These are phyloP conservation scores for Kwoniella pini DNA, from an alignment of 768 basidiomycete genomes.

Conservation along the genomic window DNA sequence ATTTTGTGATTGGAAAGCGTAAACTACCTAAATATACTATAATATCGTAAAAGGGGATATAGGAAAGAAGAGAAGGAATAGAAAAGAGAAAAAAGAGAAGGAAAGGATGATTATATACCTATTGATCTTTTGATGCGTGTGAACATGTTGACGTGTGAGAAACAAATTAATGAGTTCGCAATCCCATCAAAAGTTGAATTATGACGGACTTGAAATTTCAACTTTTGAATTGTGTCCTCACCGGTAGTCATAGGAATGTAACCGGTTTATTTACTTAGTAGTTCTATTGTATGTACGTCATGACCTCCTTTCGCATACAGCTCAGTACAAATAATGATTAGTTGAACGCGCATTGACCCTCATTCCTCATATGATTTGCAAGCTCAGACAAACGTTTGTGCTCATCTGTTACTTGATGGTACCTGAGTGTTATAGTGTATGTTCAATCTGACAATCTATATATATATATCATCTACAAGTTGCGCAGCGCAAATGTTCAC, in stretches of 20 bases:
- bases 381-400: too few relatives aligned
- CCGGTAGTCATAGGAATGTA: not conserved
- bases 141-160: not conserved
- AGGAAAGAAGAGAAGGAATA: conserved; percentile 4
- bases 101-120: not conserved
- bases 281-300: conserved; percentile 9
- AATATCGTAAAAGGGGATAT: not conserved
- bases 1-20: not conserved
- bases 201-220: too few relatives aligned
- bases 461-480: too few relatives aligned
- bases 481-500: too few relatives aligned
- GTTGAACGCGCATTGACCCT: conserved; percentile 2
- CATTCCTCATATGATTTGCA: not conserved
- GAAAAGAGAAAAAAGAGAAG: not conserved
- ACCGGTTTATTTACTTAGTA: conserved; percentile 7
- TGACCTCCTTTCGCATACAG: not conserved
- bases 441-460: too few relatives aligned
- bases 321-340: too few relatives aligned
- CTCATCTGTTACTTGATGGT: too few relatives aligned
- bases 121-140: not conserved
- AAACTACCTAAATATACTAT: not conserved
- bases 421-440: too few relatives aligned
- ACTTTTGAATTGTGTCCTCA: too few relatives aligned
- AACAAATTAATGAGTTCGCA: not conserved
- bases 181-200: too few relatives aligned